Evolutionary conservation across 1,284 basidiomycete species (phyloP).

Genomic region (Anthracocystis walkeri): DNA sequence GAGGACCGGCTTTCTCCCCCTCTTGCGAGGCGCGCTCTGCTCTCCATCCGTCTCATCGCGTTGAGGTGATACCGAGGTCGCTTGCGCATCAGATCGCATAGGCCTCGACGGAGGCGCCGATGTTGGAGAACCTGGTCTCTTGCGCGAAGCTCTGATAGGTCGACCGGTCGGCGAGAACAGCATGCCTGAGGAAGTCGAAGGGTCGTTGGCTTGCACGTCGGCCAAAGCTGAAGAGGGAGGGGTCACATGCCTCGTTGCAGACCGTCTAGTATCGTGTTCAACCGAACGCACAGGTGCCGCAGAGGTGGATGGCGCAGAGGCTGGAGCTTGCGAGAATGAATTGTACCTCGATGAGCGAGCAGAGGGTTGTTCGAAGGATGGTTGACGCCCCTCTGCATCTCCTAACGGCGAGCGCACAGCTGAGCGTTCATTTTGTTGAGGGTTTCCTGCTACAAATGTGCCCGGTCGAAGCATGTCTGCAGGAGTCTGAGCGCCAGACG

Average conservation of each 20-base stretch:
- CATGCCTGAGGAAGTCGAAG: neutral
- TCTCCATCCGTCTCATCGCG: constrained; percentile 3
- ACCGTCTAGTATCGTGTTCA: neutral
- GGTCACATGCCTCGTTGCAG: neutral
- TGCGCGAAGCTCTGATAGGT: constrained; percentile 30
- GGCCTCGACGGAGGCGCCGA: constrained; percentile 2
- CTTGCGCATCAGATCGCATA: neutral
- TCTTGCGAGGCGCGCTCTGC: constrained; percentile 24
- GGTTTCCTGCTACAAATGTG: neutral
- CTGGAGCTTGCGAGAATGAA: constrained; percentile 4
- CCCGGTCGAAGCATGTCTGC: constrained; percentile 13
- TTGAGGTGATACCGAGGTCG: constrained; percentile 2
- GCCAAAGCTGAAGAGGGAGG: constrained; percentile 1
- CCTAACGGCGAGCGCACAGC: neutral
- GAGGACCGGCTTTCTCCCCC: constrained; percentile 37
- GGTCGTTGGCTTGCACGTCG: neutral
- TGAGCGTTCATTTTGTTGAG: constrained; percentile 2
- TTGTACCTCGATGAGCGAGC: neutral
- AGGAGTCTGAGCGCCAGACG: constrained; percentile 38
- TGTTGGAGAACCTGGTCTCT: constrained; percentile 22
- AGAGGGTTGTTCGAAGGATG: constrained; percentile 6
- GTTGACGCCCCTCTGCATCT: constrained; percentile 10
- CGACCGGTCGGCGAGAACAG: constrained; percentile 34
- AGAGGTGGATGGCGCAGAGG: neutral
- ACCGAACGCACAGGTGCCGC: neutral